Evolutionary conservation across 2,329 filamentous ascomycete genomes (phyloP).

Genomic region (Dendrostoma leiphaemia): DNA sequence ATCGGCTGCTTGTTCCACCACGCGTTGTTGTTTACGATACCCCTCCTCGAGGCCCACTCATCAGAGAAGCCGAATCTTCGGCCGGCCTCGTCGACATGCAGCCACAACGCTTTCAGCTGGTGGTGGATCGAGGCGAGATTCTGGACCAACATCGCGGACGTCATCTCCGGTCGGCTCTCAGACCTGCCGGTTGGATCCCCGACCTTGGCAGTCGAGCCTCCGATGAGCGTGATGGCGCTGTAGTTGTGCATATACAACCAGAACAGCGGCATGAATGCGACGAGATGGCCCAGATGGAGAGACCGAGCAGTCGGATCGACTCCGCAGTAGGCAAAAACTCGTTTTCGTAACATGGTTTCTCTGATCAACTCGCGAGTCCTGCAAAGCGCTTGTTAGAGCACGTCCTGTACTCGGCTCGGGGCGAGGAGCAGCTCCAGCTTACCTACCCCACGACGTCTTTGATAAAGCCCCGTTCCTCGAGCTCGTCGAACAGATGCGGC

Average conservation of each 20-base stretch:
- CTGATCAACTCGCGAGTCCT: conserved; percentile 46
- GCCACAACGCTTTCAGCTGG: conserved; percentile 71
- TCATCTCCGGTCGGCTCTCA: conserved; percentile 55
- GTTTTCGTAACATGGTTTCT: conserved; percentile 60
- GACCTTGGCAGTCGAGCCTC: conserved; percentile 73
- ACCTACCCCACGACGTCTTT: conserved; percentile 73
- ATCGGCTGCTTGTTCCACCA: conserved; percentile 77
- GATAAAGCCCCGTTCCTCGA: conserved; percentile 71
- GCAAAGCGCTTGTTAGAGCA: conserved; percentile 7
- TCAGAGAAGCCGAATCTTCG: conserved; percentile 62
- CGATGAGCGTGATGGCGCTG: conserved; percentile 64
- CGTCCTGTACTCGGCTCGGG: not conserved
- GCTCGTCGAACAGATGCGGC: conserved; percentile 57
- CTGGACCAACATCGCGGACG: conserved; percentile 50
- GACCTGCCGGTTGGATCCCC: conserved; percentile 76
- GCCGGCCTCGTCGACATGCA: conserved; percentile 67
- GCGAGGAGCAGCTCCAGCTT: not conserved
- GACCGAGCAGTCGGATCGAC: conserved; percentile 80
- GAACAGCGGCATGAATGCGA: conserved; percentile 80
- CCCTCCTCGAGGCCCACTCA: conserved; percentile 64
- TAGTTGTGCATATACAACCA: conserved; percentile 81
- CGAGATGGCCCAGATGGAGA: conserved; percentile 75
- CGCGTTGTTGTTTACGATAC: conserved; percentile 74
- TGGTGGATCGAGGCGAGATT: conserved; percentile 68
- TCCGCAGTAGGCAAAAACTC: conserved; percentile 75